Percentiles rank a stretch among this genome's conserved stretches.
Evolutionary conservation across 2,329 filamentous ascomycete species (phyloP).

Genomic region (Penicillium olsonii): DNA sequence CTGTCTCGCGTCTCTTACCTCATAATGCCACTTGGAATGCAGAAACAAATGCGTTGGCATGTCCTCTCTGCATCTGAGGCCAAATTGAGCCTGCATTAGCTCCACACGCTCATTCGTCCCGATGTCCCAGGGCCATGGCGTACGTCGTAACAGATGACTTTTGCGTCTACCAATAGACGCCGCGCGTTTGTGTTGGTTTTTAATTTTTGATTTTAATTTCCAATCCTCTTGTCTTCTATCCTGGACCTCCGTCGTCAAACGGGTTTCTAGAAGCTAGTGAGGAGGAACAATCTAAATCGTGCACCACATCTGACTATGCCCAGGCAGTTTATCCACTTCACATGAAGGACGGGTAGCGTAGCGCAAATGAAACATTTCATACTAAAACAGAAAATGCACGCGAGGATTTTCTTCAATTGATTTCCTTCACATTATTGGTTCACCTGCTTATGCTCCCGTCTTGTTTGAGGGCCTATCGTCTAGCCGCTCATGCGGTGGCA

Average conservation of each 20-base stretch:
- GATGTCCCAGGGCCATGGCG: constrained; percentile 20
- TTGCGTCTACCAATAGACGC: constrained; percentile 27
- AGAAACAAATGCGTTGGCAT: constrained; percentile 24
- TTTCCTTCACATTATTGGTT: constrained; percentile 16
- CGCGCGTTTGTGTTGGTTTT: constrained; percentile 27
- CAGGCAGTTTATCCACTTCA: constrained; percentile 3
- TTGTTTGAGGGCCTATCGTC: constrained; percentile 20
- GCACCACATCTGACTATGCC: constrained; percentile 1
- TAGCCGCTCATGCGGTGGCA: constrained; percentile 19
- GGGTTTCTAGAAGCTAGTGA: too few species aligned
- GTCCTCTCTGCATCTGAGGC: constrained; percentile 15
- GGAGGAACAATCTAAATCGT: background rate
- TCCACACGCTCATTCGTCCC: constrained; percentile 16
- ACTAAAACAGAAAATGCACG: constrained; percentile 18
- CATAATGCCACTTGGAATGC: background rate
- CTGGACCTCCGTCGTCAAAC: too few species aligned
- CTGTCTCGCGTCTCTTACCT: constrained; percentile 6
- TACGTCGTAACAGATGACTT: constrained; percentile 25
- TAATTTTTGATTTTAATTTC: background rate
- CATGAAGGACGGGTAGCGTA: constrained; percentile 3
- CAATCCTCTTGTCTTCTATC: constrained; percentile 2
- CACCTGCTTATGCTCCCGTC: constrained; percentile 20
- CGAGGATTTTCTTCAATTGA: constrained; percentile 13
- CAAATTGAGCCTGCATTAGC: constrained; percentile 27
- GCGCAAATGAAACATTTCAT: constrained; percentile 11